Evolutionary conservation across 2,329 filamentous ascomycete genomes (phyloP).

Genomic region (Beauveria scarabaeidicola): DNA sequence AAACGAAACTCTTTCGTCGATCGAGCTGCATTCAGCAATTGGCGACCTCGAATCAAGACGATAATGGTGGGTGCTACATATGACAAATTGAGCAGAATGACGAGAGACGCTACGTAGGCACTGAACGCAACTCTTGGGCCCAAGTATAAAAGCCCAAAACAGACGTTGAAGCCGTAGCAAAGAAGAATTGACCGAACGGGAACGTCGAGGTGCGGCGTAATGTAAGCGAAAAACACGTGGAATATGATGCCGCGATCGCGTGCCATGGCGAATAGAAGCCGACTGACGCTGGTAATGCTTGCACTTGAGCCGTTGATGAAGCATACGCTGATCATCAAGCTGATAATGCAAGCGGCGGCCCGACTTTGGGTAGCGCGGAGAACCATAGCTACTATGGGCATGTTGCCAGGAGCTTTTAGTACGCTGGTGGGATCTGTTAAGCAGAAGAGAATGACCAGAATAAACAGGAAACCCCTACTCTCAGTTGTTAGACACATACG

Average conservation of each 20-base stretch:
- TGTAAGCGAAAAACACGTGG: constrained; percentile 26
- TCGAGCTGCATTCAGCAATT: constrained; percentile 20
- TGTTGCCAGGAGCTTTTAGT: constrained; percentile 29
- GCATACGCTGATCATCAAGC: constrained; percentile 32
- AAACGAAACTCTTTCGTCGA: constrained; percentile 22
- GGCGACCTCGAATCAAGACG: constrained; percentile 28
- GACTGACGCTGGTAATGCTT: constrained; percentile 32
- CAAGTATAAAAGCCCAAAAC: constrained; percentile 38
- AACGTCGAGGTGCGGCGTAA: constrained; percentile 30
- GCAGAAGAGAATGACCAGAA: constrained; percentile 34
- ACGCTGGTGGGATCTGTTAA: constrained; percentile 29
- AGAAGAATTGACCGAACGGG: constrained; percentile 33
- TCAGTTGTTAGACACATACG: not conserved
- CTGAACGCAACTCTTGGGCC: constrained; percentile 38
- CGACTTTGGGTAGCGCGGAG: constrained; percentile 32
- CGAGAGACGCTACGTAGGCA: constrained; percentile 36
- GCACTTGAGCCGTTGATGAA: constrained; percentile 39
- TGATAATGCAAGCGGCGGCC: constrained; percentile 31
- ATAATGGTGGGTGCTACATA: constrained; percentile 34
- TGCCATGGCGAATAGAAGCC: constrained; percentile 38
- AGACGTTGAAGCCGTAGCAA: constrained; percentile 33
- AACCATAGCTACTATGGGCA: constrained; percentile 38
- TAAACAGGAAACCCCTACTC: constrained; percentile 27
- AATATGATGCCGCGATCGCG: constrained; percentile 33
- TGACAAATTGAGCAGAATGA: constrained; percentile 37